Evolutionary conservation across 768 basidiomycete species (phyloP).

Genomic region (Rickenella mellea): DNA sequence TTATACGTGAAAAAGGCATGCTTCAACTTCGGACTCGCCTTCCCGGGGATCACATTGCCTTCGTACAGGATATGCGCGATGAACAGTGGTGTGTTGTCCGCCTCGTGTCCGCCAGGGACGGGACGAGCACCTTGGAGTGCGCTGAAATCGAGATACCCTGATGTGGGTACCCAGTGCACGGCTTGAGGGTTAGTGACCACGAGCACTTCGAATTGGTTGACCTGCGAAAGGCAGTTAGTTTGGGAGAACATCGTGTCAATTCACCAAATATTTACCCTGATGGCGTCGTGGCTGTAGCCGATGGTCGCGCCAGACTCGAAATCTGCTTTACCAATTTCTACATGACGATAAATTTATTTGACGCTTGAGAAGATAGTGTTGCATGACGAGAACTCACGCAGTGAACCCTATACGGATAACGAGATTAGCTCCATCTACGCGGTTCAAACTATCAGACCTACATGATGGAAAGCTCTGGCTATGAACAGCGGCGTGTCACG

Average conservation of each 20-base stretch:
- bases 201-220: slow-evolving; percentile 60
- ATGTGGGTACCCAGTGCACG: slow-evolving; percentile 46
- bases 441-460: too few relatives aligned
- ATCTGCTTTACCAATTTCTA: too few relatives aligned
- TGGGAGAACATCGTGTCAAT: too few relatives aligned
- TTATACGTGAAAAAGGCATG: slow-evolving; percentile 23
- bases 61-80: slow-evolving; percentile 49
- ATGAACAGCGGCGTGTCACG: slow-evolving; percentile 44
- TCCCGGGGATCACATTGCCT: slow-evolving; percentile 51
- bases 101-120: slow-evolving; percentile 62
- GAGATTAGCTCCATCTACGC: slow-evolving; percentile 1
- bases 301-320: slow-evolving; percentile 59
- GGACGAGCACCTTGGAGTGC: slow-evolving; percentile 38
- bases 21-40: slow-evolving; percentile 43
- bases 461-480: slow-evolving; percentile 50
- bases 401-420: slow-evolving; percentile 39
- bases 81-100: slow-evolving; percentile 49
- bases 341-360: too few relatives aligned
- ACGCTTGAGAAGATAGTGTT: too few relatives aligned
- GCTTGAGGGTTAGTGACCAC: slow-evolving; percentile 48
- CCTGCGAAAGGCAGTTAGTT: too few relatives aligned
- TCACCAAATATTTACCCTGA: too few relatives aligned
- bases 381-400: too few relatives aligned
- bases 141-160: slow-evolving; percentile 35
- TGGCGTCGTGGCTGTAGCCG: slow-evolving; percentile 49